Percentiles rank a stretch among this genome's conserved stretches.
Evolutionary conservation across 257 asterid genomes (phyloP).

Genomic region (Plantago ovata): DNA sequence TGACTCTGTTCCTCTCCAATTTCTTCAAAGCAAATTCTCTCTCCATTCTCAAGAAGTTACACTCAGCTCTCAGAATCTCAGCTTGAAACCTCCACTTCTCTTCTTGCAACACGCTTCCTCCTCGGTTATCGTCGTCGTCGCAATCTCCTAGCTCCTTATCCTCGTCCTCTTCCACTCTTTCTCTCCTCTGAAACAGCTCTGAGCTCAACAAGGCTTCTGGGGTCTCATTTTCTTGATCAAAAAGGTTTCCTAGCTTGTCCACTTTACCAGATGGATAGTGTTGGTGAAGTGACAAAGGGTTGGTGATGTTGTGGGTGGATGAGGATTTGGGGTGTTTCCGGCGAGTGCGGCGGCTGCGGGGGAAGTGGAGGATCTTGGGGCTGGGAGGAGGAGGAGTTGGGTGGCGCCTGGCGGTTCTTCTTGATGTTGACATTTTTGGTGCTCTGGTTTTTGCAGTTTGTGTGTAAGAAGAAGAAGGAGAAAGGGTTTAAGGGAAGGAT

Average conservation of each 20-base stretch:
- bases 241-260: slow-evolving; percentile 37
- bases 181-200: slow-evolving; percentile 34
- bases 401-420: slow-evolving; percentile 53
- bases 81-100: slow-evolving; percentile 86
- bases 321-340: slow-evolving; percentile 39
- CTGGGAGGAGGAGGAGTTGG: slow-evolving; percentile 70
- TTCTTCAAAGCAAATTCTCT: slow-evolving; percentile 71
- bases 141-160: slow-evolving; percentile 12
- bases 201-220: slow-evolving; percentile 28
- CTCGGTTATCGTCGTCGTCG: slow-evolving; percentile 9
- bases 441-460: neutral
- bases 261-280: slow-evolving; percentile 25
- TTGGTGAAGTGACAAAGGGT: slow-evolving; percentile 27
- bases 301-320: slow-evolving; percentile 10
- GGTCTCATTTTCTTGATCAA: slow-evolving; percentile 40
- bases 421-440: slow-evolving; percentile 18
- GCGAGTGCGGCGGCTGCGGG: slow-evolving; percentile 52
- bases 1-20: slow-evolving; percentile 56
- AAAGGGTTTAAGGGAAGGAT: neutral
- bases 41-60: slow-evolving; percentile 69
- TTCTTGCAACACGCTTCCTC: slow-evolving; percentile 28
- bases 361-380: slow-evolving; percentile 77
- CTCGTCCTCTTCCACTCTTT: slow-evolving; percentile 38
- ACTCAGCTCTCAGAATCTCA: slow-evolving; percentile 84
- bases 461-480: neutral